These are phyloP conservation scores for Athelia psychrophila DNA, from an alignment of 1,284 basidiomycete species.

Conservation along the genomic window DNA sequence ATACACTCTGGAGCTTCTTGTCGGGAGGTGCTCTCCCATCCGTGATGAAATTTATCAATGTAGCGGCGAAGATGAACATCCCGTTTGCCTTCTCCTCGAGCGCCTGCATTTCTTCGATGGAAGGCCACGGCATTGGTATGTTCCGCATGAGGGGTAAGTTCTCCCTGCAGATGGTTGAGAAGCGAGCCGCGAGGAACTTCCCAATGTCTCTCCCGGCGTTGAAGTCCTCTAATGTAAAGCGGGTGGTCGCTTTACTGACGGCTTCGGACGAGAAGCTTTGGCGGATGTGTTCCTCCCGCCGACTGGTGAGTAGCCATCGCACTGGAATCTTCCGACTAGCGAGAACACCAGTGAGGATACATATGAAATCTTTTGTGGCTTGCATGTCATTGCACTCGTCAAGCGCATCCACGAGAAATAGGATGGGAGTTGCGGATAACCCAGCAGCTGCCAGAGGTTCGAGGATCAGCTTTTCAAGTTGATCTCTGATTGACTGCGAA, in stretches of 20 bases:
- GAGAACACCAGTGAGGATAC: neutral
- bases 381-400: neutral
- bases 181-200: neutral
- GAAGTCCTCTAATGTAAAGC: neutral
- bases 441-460: neutral
- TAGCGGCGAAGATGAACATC: neutral
- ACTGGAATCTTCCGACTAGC: neutral
- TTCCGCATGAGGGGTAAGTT: neutral
- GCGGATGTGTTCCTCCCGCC: neutral
- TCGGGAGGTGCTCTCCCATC: neutral
- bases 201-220: neutral
- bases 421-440: neutral
- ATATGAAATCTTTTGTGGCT: neutral
- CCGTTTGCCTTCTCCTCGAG: neutral
- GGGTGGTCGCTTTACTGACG: neutral
- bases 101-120: neutral
- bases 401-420: neutral
- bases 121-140: neutral
- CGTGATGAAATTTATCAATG: neutral
- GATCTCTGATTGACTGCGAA: neutral
- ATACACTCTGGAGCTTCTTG: neutral
- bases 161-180: neutral
- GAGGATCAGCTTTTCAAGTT: neutral
- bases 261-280: neutral
- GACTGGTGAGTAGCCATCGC: neutral